Base-by-base conservation (phyloP, 306 rosid genomes). In the Fragaria ananassa region DNA sequence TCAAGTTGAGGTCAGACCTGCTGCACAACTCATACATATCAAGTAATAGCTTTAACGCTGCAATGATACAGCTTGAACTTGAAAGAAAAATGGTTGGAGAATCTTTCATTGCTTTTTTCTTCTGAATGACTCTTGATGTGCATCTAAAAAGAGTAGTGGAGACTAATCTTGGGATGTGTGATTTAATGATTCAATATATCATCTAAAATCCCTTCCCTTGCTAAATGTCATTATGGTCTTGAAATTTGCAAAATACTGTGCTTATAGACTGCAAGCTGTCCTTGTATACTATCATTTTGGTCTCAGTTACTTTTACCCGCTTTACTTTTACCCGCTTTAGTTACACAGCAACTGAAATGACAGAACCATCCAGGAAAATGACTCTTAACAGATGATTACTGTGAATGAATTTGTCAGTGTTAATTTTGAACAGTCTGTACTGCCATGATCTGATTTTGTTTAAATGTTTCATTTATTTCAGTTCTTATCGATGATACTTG, bases 401-500 rank as follows among this genome's bases (percentile, higher is more conserved):
- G 5, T 21, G 12, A 5, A 51, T 29, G 64, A 34, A 46, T 10
- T 57, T 72, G 34, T 35, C 62, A 14, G 25, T 47, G 75, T 54
- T 67, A 66, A 70, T 81, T 69, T 41, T 58, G 35, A 57, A 74
- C 73, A 34, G 23, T 78, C 73, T 58, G 8, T 69, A 56, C 69
- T 63, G 37, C 65, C 57, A 5, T 72, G 79, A 72, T 85, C 79
- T 73, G 23, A 60, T 72, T 65, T 80, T 85, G 68, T 78, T 72
- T 27, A 39, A 78, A 51, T 74, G 49, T 29, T 47, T 21, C 65
- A 78, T 46, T 79, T 79, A 46, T 79, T 90, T 82, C 93, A 95
- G 98, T 69, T 92, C 80, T 89, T 95, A 82, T 95, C 98, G 65
- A 95, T 92, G 97, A 92, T 93, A 81, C 91, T 95, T 49, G 98